These are phyloP conservation scores for Phaeomoniella chlamydospora DNA, from an alignment of 2,329 filamentous ascomycete species.

Conservation along the genomic window DNA sequence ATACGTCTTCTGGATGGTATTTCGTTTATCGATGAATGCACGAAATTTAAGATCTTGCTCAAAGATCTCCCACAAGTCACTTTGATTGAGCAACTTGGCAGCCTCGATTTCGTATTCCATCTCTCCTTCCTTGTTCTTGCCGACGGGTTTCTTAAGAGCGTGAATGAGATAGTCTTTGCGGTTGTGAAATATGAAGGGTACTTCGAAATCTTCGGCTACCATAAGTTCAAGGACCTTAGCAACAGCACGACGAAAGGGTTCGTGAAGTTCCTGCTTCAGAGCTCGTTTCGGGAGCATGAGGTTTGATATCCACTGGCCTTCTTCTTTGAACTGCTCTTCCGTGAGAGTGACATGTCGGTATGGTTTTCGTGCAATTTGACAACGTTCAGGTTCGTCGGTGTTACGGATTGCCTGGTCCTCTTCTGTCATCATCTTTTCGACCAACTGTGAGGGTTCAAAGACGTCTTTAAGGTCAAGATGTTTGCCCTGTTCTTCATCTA, in stretches of 20 bases:
- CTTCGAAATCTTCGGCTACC: slow-evolving; percentile 84
- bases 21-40: slow-evolving; percentile 82
- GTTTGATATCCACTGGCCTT: slow-evolving; percentile 82
- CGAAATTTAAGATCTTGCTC: slow-evolving; percentile 93
- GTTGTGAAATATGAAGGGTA: slow-evolving; percentile 95
- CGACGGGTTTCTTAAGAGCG: slow-evolving; percentile 54
- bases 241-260: slow-evolving; percentile 75
- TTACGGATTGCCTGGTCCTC: slow-evolving; percentile 84
- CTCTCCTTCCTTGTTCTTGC: slow-evolving; percentile 53
- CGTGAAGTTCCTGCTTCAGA: slow-evolving; percentile 55
- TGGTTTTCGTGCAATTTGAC: slow-evolving; percentile 78
- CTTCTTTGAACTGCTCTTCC: slow-evolving; percentile 77
- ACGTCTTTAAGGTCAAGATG: slow-evolving; percentile 91
- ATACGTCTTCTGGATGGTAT: slow-evolving; percentile 65
- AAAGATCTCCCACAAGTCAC: slow-evolving; percentile 87
- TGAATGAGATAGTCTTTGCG: slow-evolving; percentile 96
- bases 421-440: slow-evolving; percentile 88
- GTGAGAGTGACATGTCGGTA: slow-evolving; percentile 72
- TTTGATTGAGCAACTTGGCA: slow-evolving; percentile 80
- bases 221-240: slow-evolving; percentile 91
- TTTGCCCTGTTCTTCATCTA: slow-evolving; percentile 63
- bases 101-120: slow-evolving; percentile 56
- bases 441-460: slow-evolving; percentile 89
- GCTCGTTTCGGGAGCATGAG: slow-evolving; percentile 81
- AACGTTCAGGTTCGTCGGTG: slow-evolving; percentile 82